Evolutionary conservation across 805 yeast genomes (phyloP), one percentile per base, ranked within the genome.

Genomic region (Kluyveromyces lactis): DNA sequence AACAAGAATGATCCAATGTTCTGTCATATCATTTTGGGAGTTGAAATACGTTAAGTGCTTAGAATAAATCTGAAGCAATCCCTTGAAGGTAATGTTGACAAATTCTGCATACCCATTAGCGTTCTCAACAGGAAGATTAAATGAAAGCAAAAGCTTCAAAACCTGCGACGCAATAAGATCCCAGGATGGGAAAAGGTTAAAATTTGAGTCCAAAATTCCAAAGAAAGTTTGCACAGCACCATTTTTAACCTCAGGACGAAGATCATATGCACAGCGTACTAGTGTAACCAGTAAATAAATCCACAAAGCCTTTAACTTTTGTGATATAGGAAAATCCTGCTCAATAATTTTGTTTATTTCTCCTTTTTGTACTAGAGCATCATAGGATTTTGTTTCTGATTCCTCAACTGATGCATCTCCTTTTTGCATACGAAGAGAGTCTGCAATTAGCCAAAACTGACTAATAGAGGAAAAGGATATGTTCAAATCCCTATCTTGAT

Each of bases 401-500:
- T 30, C n/a, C 12, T 18, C 21, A 18, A n/a, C 19, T 11, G n/a
- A 8, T 13, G 18, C 29, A 24, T 24, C 37, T 11, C 18, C 18
- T 8, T 9, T 24, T 12, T 34, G 37, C 37, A 34, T 62, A 39
- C 77, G 69, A 31, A 80, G 60, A 42, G 79, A 77, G 51, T 92
- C 97, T 49, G 96, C 84, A 3, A 92, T 76, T 12, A 83, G 59
- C 97, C 97, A 90, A 53, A 87, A 89, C 48, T 87, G 83, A 49
- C 95, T 85, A 7, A 87, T 83, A 0, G 96, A 80, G 36, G 95
- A 85, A 55, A 90, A 87, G 0, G 97, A 85, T 16, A 86, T 84
- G 56, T 90, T 90, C 47, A 90, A 59, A 48, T 90, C 95, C 45
- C 66, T 68, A 1, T 59, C 63, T 52, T 92, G 97, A 2, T 70